Evolutionary conservation across 106 monocot genomes (phyloP).

Genomic region (Platanthera guangdongensis): DNA sequence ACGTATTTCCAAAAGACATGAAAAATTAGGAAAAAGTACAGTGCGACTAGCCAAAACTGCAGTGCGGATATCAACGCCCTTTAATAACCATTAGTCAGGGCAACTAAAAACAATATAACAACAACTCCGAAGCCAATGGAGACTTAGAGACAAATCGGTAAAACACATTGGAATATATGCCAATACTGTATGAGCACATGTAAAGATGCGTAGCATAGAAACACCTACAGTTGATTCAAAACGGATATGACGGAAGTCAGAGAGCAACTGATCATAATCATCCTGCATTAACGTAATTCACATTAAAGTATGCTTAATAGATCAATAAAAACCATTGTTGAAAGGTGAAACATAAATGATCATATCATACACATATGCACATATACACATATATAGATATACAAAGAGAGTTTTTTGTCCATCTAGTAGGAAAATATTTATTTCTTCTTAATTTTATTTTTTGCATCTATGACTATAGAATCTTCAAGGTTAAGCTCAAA

Average conservation of each 20-base stretch:
- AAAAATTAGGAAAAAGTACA: too few relatives aligned
- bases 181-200: not conserved
- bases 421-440: too few relatives aligned
- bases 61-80: too few relatives aligned
- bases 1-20: too few relatives aligned
- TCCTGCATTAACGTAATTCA: slow-evolving; percentile 43
- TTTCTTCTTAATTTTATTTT: too few relatives aligned
- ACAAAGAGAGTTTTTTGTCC: not conserved
- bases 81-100: not conserved
- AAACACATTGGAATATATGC: not conserved
- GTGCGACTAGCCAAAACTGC: too few relatives aligned
- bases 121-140: not conserved
- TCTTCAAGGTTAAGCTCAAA: too few relatives aligned
- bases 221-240: slow-evolving; percentile 94
- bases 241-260: slow-evolving; percentile 59
- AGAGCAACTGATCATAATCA: slow-evolving; percentile 69
- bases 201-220: not conserved
- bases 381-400: not conserved
- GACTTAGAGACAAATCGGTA: not conserved
- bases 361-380: not conserved
- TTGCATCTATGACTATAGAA: too few relatives aligned
- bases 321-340: not conserved
- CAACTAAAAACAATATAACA: not conserved
- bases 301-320: not conserved
- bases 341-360: not conserved